Evolutionary conservation across 371 early-diverging fungal species (phyloP).

Genomic region (Conidiobolus incongruus): DNA sequence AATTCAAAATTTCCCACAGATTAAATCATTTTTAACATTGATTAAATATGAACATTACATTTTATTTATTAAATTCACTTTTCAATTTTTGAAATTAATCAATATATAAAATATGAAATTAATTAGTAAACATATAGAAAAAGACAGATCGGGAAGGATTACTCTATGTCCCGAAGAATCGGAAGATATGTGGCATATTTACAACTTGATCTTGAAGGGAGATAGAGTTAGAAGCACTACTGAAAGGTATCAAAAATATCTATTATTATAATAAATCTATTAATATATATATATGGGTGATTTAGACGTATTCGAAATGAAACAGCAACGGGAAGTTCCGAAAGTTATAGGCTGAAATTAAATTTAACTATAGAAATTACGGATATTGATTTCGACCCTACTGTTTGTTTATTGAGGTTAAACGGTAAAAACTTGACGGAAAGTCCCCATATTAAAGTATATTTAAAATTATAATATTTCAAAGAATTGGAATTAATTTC

Average conservation of each 20-base stretch:
- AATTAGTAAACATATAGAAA: conserved; percentile 28
- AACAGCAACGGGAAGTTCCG: conserved; percentile 66
- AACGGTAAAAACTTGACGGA: conserved; percentile 72
- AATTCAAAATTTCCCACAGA: too few species aligned
- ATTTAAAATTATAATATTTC: not conserved
- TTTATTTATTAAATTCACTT: too few species aligned
- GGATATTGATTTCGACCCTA: conserved; percentile 69
- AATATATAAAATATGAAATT: conserved; percentile 15
- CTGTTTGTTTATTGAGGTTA: conserved; percentile 61
- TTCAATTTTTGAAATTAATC: too few species aligned
- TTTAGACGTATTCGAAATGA: conserved; percentile 59
- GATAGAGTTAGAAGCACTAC: conserved; percentile 75
- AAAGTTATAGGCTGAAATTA: conserved; percentile 57
- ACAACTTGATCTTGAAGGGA: conserved; percentile 71
- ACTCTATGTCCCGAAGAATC: conserved; percentile 61
- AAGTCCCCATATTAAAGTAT: conserved; percentile 74
- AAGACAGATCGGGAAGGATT: conserved; percentile 34
- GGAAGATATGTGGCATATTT: conserved; percentile 97
- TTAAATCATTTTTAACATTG: too few species aligned
- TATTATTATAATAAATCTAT: not conserved
- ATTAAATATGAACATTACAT: too few species aligned
- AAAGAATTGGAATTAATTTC: not conserved
- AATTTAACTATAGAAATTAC: conserved; percentile 72
- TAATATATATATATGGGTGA: too few species aligned
- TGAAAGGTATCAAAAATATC: conserved; percentile 40